Evolutionary conservation across 768 basidiomycete genomes (phyloP).

Genomic region (Mycena indigotica): DNA sequence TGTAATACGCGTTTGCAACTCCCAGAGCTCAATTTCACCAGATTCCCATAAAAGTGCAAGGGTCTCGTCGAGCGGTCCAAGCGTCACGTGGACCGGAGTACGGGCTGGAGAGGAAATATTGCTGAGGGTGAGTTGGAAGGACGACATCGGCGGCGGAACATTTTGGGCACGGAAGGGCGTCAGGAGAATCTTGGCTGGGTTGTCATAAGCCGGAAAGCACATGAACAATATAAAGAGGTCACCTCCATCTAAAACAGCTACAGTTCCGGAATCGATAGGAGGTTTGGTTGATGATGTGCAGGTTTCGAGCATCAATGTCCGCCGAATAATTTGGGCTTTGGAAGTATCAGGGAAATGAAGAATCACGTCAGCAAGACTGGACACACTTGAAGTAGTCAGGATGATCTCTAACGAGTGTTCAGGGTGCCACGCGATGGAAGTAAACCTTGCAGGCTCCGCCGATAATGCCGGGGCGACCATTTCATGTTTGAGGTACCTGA

Average conservation of each 20-base stretch:
- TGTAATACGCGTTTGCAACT: constrained; percentile 62
- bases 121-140: constrained; percentile 45
- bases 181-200: constrained; percentile 69
- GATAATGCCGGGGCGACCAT: constrained; percentile 49
- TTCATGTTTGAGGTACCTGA: constrained; percentile 93
- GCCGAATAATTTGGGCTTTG: constrained; percentile 56
- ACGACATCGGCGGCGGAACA: constrained; percentile 97
- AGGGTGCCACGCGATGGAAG: constrained; percentile 83
- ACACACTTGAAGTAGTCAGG: constrained; percentile 67
- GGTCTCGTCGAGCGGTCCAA: constrained; percentile 58
- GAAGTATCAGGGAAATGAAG: neutral
- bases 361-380: neutral
- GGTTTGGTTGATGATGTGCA: constrained; percentile 57
- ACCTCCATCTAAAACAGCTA: constrained; percentile 91
- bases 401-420: constrained; percentile 70
- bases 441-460: constrained; percentile 56
- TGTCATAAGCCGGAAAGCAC: neutral
- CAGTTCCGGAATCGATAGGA: constrained; percentile 79
- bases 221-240: constrained; percentile 30
- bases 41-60: constrained; percentile 70
- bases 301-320: constrained; percentile 80
- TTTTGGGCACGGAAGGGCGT: constrained; percentile 95
- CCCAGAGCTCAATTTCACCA: constrained; percentile 72
- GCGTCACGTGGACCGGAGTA: constrained; percentile 68
- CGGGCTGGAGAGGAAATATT: constrained; percentile 27